Conservation (phyloP, 768 basidiomycete species). For the Mycena filopes region DNA sequence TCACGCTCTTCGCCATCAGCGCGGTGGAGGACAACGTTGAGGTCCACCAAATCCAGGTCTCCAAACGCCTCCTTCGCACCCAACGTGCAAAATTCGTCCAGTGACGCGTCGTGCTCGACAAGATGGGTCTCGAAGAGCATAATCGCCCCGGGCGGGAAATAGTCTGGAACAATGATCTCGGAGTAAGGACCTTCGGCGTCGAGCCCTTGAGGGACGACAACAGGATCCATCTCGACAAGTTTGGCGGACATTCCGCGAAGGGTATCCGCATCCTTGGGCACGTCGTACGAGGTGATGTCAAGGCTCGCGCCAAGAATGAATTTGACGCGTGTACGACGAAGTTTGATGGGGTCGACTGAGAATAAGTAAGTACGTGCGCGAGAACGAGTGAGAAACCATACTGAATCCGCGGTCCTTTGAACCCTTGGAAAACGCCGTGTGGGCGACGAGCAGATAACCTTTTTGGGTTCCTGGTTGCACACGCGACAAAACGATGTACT, state of each 20-base stretch:
- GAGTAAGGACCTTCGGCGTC: slow-evolving; percentile 77
- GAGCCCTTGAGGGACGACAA: slow-evolving; percentile 68
- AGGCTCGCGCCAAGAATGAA: slow-evolving; percentile 86
- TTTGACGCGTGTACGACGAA: slow-evolving; percentile 80
- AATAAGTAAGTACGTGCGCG: slow-evolving; percentile 8
- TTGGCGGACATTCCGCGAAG: slow-evolving; percentile 80
- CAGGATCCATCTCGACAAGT: slow-evolving; percentile 70
- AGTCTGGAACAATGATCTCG: slow-evolving; percentile 85
- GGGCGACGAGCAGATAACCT: slow-evolving; percentile 92
- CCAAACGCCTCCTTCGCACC: slow-evolving; percentile 80
- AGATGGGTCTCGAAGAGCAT: slow-evolving; percentile 92
- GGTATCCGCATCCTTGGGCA: slow-evolving; percentile 56
- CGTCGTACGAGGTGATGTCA: slow-evolving; percentile 71
- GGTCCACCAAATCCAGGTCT: slow-evolving; percentile 82
- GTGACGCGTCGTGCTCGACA: slow-evolving; percentile 71
- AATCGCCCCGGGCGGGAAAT: slow-evolving; percentile 95
- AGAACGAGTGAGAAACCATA: slow-evolving; percentile 48
- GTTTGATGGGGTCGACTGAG: slow-evolving; percentile 84
- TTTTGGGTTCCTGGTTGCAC: slow-evolving; percentile 91
- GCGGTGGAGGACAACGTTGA: slow-evolving; percentile 89
- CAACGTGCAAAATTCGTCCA: slow-evolving; percentile 80
- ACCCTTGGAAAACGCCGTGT: slow-evolving; percentile 90
- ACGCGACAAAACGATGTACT: slow-evolving; percentile 96
- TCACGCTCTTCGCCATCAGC: slow-evolving; percentile 93
- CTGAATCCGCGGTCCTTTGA: slow-evolving; percentile 84